Conservation (phyloP, 2,329 filamentous ascomycete genomes). For the Akanthomyces muscarius region DNA sequence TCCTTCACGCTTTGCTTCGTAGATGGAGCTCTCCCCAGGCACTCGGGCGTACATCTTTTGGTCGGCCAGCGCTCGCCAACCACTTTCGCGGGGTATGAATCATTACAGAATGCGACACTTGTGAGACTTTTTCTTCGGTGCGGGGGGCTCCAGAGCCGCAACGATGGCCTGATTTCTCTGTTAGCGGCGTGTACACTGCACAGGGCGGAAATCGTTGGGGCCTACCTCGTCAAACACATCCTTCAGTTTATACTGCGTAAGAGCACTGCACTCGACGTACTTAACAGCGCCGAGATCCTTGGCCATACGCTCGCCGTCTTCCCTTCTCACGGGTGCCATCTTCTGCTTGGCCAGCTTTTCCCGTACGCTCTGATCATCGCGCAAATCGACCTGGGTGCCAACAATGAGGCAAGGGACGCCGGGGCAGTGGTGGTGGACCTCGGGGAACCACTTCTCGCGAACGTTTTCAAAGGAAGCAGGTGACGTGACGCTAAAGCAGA, state of each 20-base stretch:
- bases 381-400: slow-evolving; percentile 93
- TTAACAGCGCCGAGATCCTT: slow-evolving; percentile 97
- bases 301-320: slow-evolving; percentile 93
- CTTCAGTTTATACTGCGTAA: slow-evolving; percentile 98
- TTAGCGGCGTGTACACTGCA: background rate
- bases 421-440: slow-evolving; percentile 97
- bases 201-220: background rate
- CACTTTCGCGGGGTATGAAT: slow-evolving; percentile 14
- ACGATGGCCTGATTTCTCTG: slow-evolving; percentile 75
- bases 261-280: slow-evolving; percentile 96
- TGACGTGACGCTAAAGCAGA: slow-evolving; percentile 97
- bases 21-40: background rate
- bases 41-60: background rate
- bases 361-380: slow-evolving; percentile 79
- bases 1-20: background rate
- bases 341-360: slow-evolving; percentile 95
- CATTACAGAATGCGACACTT: slow-evolving; percentile 66
- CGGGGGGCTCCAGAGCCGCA: slow-evolving; percentile 83
- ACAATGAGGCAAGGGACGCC: slow-evolving; percentile 97
- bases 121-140: slow-evolving; percentile 70
- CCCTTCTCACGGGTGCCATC: slow-evolving; percentile 87
- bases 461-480: slow-evolving; percentile 99
- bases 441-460: slow-evolving; percentile 97
- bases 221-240: slow-evolving; percentile 97
- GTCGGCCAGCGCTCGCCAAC: slow-evolving; percentile 1